Base-by-base conservation (phyloP, 2,329 filamentous ascomycete genomes). In the Malbranchea zuffiana region DNA sequence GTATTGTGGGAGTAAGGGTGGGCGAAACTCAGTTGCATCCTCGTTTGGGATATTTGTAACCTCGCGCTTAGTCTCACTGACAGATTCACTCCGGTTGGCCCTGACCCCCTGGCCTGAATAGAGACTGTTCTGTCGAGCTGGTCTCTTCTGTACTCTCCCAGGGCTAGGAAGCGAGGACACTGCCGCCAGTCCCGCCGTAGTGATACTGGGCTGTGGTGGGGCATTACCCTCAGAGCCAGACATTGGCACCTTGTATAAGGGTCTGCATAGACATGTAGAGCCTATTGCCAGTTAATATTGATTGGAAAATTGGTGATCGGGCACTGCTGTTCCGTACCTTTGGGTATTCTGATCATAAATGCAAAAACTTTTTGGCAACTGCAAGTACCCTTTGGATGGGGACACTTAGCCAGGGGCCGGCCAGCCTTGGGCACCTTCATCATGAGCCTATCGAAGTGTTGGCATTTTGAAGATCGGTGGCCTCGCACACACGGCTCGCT, bases 371-470 rank as follows among this genome's bases (percentile, higher is more conserved):
- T 60, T 42, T 60, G 51, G 37, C 62, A 65, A 36, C 55, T 59
- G 43, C 62, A 66, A 4, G 52, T 54, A 13, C 56, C 55, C 42
- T 62, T 61, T 3, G 59, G 57, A 49, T 68, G 65, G 17, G 64
- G 62, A 30, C 65, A 68, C 48, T 63, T 65, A 20, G 62, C 59
- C 15, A 67, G 53, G 12, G 65, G 65, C 12, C 65, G 57, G 8
- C 65, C 65, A 13, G 65, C 63, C 39, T 66, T 67, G 18, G 63
- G 62, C 15, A 68, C 65, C 48, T 65, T 65, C 48, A 67, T 62
- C 60, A 68, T 66, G 24, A 67, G 52, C 42, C 65, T 55, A 42
- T 68, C 64, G 35, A 60, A 63, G 46, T 68, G 64, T 38, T 60
- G 59, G 32, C 64, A 67, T 62, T 67, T 67, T 40, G 64, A 66